phyloP scores from a whole-genome alignment of 108 stramenopile genomes.

The Cylindrotheca closterium region DNA sequence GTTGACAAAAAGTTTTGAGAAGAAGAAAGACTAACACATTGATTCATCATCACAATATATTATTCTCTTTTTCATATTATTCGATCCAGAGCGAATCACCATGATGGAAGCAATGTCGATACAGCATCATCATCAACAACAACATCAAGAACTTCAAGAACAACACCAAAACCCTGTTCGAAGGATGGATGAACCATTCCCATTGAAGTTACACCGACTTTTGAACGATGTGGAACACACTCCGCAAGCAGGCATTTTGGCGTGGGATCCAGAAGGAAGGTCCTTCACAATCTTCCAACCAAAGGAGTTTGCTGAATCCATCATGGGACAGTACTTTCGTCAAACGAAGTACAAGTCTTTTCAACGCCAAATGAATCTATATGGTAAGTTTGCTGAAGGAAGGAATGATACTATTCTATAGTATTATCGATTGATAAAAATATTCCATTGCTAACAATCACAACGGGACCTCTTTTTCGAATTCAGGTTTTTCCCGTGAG shows the following conservation, averaged over 20 bases:
- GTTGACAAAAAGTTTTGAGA: no score
- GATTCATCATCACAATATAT: no score
- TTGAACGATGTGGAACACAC: constrained; percentile 44
- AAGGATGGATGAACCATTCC: constrained; percentile 32
- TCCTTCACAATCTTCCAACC: constrained; percentile 69
- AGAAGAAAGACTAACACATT: no score
- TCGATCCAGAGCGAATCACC: background rate
- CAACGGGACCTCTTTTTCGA: no score
- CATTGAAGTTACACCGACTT: constrained; percentile 58
- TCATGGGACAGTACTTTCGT: constrained; percentile 81
- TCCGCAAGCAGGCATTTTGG: constrained; percentile 44
- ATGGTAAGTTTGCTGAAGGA: no score
- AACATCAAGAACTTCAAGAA: background rate
- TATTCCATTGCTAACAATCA: no score
- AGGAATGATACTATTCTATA: no score
- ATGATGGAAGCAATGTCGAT: background rate
- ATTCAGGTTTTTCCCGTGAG: background rate
- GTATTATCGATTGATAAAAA: no score
- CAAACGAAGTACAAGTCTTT: constrained; percentile 82
- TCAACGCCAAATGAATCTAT: constrained; percentile 24
- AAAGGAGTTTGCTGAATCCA: constrained; percentile 65
- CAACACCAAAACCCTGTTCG: background rate
- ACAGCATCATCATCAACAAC: background rate
- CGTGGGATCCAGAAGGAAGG: constrained; percentile 63
- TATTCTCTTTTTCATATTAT: background rate